Percentiles rank a stretch among this genome's conserved stretches.
Evolutionary conservation across 2,329 filamentous ascomycete genomes (phyloP).

Genomic region (Talaromyces sp.): DNA sequence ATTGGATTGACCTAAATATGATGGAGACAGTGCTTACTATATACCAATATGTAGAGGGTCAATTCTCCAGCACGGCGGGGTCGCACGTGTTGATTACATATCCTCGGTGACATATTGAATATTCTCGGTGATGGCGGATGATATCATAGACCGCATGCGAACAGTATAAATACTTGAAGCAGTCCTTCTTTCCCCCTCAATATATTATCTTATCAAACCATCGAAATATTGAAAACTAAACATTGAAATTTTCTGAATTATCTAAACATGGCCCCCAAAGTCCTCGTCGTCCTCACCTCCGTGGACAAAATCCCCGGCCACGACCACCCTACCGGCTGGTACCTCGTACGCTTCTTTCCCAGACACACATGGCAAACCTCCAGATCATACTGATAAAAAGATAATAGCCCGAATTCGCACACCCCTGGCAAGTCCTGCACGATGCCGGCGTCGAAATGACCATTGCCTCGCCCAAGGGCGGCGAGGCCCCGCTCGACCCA

Average conservation of each 20-base stretch:
- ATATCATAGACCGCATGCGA: neutral
- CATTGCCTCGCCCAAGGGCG: constrained; percentile 58
- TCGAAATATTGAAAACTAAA: neutral
- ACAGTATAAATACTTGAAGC: neutral
- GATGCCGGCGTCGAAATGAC: constrained; percentile 47
- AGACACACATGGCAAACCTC: neutral
- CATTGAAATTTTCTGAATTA: neutral
- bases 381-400: neutral
- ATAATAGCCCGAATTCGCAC: constrained; percentile 52
- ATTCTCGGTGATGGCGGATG: neutral
- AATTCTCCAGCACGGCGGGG: neutral
- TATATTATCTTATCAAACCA: neutral
- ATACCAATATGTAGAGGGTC: too few relatives aligned
- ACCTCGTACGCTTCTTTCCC: constrained; percentile 45
- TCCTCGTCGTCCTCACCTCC: constrained; percentile 68
- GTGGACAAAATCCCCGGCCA: constrained; percentile 41
- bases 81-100: neutral
- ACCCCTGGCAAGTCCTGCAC: constrained; percentile 56
- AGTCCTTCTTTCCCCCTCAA: too few relatives aligned
- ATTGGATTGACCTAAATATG: neutral
- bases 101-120: neutral
- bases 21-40: neutral
- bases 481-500: constrained; percentile 57
- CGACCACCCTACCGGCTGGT: constrained; percentile 61
- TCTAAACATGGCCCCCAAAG: constrained; percentile 40